Percentiles rank a stretch among this genome's conserved stretches.
phyloP scores from a whole-genome alignment of 179 eudicot species.

The Carnegiea gigantea region DNA sequence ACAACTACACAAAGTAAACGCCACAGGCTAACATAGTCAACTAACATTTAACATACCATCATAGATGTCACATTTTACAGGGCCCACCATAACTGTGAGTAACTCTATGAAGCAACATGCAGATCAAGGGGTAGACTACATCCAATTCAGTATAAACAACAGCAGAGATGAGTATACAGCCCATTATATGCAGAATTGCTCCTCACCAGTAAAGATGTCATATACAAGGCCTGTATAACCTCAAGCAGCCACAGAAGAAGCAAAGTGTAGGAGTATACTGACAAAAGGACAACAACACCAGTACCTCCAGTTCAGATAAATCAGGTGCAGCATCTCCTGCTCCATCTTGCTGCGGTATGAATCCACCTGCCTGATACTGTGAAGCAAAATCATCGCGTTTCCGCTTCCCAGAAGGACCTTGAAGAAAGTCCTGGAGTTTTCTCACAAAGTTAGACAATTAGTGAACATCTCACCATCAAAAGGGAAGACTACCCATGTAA shows the following conservation, averaged over 20 bases:
- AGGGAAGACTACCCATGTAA: not conserved
- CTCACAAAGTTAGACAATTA: slow-evolving; percentile 4
- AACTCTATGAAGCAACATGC: not conserved
- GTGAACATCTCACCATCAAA: not conserved
- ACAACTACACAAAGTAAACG: not conserved
- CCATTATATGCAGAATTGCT: too few species aligned
- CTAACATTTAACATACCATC: not conserved
- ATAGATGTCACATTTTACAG: too few species aligned
- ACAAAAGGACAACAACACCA: slow-evolving; percentile 11
- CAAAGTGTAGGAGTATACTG: not conserved
- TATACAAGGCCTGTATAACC: too few species aligned
- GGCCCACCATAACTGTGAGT: too few species aligned
- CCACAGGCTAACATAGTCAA: not conserved
- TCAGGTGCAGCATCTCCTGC: slow-evolving; percentile 55
- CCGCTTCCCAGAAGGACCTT: slow-evolving; percentile 64
- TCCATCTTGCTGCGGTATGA: slow-evolving; percentile 92
- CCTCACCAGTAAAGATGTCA: too few species aligned
- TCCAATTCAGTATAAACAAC: too few species aligned
- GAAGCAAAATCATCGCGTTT: slow-evolving; percentile 82
- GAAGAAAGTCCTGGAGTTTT: slow-evolving; percentile 67
- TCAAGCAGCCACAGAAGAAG: not conserved
- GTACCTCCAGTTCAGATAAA: slow-evolving; percentile 57
- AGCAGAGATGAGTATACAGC: not conserved
- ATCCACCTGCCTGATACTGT: slow-evolving; percentile 59
- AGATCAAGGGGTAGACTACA: not conserved